Evolutionary conservation across 108 stramenopile species (phyloP).

Genomic region (Cafeteria roenbergensis): DNA sequence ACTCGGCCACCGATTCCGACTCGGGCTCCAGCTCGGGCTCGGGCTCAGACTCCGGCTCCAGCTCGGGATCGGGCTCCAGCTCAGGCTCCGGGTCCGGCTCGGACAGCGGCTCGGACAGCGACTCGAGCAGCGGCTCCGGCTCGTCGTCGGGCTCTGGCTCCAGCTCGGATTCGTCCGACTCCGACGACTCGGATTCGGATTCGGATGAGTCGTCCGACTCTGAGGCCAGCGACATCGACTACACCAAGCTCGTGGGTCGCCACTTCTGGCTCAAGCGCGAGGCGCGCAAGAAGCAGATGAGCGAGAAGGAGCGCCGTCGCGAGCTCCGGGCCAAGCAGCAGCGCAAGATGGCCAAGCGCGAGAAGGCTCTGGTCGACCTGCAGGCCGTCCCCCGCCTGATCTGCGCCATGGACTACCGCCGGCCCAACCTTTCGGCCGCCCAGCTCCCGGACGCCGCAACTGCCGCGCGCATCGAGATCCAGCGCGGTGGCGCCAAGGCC

Average conservation of each 20-base stretch:
- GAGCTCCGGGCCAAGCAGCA: conserved; percentile 8
- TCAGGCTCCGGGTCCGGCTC: conserved; percentile 30
- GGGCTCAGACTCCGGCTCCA: conserved; percentile 19
- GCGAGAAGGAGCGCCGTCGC: conserved; percentile 14
- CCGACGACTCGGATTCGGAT: conserved; percentile 42
- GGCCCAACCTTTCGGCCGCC: no score
- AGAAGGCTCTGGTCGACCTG: neutral
- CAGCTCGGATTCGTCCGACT: no score
- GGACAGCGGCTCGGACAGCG: conserved; percentile 16
- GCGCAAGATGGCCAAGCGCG: neutral
- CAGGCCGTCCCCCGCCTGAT: no score
- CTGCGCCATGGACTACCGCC: no score
- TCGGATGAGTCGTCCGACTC: no score
- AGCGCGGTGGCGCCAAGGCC: no score
- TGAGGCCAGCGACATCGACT: no score
- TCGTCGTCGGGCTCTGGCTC: no score
- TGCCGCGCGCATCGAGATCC: no score
- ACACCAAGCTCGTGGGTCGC: conserved; percentile 67
- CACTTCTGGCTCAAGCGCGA: conserved; percentile 71
- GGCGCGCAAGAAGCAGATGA: conserved; percentile 36
- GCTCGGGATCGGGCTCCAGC: conserved; percentile 25
- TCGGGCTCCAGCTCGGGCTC: conserved; percentile 21
- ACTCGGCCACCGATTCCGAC: conserved; percentile 22
- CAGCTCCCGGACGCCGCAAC: no score
- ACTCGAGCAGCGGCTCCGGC: conserved; percentile 27